A percentile compares a stretch with the other conserved stretches of the same genome.
Evolutionary conservation across 768 basidiomycete species (phyloP).

Genomic region (Xanthoconium purpureum): DNA sequence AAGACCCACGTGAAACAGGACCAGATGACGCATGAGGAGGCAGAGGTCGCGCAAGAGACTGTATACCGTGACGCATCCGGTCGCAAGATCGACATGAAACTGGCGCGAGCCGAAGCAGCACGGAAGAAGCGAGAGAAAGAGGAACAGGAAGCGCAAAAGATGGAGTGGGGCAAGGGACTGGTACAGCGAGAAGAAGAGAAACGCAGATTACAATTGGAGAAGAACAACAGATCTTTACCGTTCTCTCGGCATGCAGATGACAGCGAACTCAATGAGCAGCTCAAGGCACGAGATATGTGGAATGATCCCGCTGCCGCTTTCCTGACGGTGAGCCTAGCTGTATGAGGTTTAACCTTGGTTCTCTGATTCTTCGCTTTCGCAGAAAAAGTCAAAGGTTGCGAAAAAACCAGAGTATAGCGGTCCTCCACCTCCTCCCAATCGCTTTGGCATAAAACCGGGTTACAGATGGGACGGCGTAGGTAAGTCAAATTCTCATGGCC

Average conservation of each 20-base stretch:
- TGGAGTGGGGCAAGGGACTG: conserved; percentile 98
- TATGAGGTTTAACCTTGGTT: not conserved
- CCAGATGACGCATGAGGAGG: conserved; percentile 44
- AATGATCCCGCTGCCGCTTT: conserved; percentile 98
- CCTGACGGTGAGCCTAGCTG: conserved; percentile 60
- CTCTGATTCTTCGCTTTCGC: conserved; percentile 9
- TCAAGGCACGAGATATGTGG: conserved; percentile 82
- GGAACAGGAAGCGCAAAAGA: conserved; percentile 84
- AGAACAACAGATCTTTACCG: conserved; percentile 55
- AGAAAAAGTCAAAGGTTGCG: conserved; percentile 82
- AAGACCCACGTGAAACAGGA: conserved; percentile 35
- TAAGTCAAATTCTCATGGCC: conserved; percentile 33
- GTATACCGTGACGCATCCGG: conserved; percentile 91
- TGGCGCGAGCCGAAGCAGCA: conserved; percentile 81
- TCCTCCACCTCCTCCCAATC: conserved; percentile 88
- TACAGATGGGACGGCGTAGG: conserved; percentile 99
- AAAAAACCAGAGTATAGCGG: conserved; percentile 83
- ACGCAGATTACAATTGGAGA: conserved; percentile 61
- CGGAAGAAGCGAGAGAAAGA: conserved; percentile 75
- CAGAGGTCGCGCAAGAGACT: conserved; percentile 75
- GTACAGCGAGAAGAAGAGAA: conserved; percentile 83
- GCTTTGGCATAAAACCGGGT: conserved; percentile 93
- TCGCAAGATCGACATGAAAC: conserved; percentile 84
- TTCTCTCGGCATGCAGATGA: conserved; percentile 85
- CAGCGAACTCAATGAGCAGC: conserved; percentile 77